Base-by-base conservation (phyloP, 2,329 filamentous ascomycete species). In the Sporothrix sp. region DNA sequence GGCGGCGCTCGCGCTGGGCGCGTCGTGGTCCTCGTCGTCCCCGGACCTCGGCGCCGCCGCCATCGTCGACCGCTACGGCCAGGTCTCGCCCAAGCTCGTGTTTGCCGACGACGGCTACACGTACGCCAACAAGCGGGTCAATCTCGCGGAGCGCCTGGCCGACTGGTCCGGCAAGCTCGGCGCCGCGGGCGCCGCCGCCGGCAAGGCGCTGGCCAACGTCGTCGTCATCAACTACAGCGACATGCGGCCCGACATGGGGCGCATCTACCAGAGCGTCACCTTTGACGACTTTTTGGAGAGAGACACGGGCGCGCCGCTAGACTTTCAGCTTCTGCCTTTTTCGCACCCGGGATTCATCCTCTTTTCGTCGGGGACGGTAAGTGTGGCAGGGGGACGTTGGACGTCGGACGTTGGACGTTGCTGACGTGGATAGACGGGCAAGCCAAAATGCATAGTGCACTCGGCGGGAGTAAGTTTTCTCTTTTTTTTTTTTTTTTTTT, bases 1-100 rank as follows among this genome's bases (percentile, higher is more conserved):
- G 5, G 55, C 55, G 2, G 25, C 47, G 2, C 43, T 52, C 4
- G 50, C 51, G 3, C 20, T 57, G 11, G 55, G 55, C 7, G 55
- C 55, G 3, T 21, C 54, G 16, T 57, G 51, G 50, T 56, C 55
- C 11, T 49, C 42, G 11, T 43, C 50, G 8, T 52, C 52, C 11
- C 52, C 53, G 7, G 55, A 57, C 27, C 45, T 56, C 18, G 55
- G 55, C 7, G 23, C 50, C n/a, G 48, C 54, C 1, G 55, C 43
- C 3, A 50, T 56, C 2, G 36, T 57, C n/a, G 45, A 52, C 42
- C 53, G 55, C 11, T 48, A 51, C 20, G 39, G n/a, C 4, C 55
- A 57, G 42, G 44, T 54, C 14, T 18, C 39, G n/a, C 54, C 55
- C 7, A 45, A 49, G 23, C 11, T 57, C 3, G 23, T 56, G 7